These are phyloP conservation scores for Phytopythium oedochilum DNA, from an alignment of 352 stramenopile species.

Conservation along the genomic window DNA sequence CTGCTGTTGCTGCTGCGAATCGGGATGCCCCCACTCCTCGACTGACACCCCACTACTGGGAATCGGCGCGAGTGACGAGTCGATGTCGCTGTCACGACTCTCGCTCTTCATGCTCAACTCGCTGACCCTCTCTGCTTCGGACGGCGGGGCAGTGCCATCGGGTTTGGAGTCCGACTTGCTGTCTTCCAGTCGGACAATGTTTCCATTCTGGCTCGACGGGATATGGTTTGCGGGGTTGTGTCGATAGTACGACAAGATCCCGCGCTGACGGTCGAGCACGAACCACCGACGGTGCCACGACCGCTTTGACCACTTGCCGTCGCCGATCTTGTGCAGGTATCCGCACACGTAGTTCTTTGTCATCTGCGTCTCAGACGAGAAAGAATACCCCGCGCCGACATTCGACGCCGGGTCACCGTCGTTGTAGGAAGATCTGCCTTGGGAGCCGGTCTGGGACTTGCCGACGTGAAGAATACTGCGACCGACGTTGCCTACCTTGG, in stretches of 20 bases:
- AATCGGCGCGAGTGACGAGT: neutral
- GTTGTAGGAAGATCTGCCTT: conserved; percentile 11
- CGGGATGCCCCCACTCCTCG: conserved; percentile 6
- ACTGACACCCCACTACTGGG: conserved; percentile 8
- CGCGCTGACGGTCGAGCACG: conserved; percentile 67
- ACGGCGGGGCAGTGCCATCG: neutral
- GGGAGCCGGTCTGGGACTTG: conserved; percentile 31
- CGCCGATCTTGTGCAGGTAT: conserved; percentile 84
- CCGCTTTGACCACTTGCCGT: conserved; percentile 79
- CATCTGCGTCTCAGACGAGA: conserved; percentile 73
- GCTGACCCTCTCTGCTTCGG: neutral
- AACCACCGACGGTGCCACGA: conserved; percentile 87
- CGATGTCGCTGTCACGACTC: neutral
- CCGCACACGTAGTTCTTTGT: conserved; percentile 81
- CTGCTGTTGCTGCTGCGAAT: conserved; percentile 23
- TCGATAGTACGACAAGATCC: conserved; percentile 78
- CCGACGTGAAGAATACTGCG: conserved; percentile 72
- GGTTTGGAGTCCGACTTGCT: neutral
- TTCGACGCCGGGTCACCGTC: conserved; percentile 25
- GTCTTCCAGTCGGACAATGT: conserved; percentile 72
- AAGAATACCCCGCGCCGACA: conserved; percentile 46
- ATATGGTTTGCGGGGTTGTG: conserved; percentile 77
- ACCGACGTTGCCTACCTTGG: conserved; percentile 68
- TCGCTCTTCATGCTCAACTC: neutral
- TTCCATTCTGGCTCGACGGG: conserved; percentile 31